Conservation (phyloP, 148 eudicot genomes). For the Mesembryanthemum crystallinum region DNA sequence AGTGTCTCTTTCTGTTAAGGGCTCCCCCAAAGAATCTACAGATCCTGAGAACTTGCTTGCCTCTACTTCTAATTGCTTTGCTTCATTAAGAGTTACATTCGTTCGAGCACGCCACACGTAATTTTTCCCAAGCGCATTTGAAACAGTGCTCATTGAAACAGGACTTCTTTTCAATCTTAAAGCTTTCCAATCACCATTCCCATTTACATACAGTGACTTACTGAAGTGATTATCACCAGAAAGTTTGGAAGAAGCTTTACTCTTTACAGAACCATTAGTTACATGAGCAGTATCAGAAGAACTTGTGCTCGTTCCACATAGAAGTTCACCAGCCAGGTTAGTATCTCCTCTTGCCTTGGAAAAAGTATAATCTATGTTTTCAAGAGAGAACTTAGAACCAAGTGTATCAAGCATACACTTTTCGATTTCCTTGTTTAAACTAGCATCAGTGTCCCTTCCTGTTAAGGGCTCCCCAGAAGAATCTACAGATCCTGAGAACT, state of each 20-base stretch:
- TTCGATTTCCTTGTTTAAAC: conserved; percentile 25
- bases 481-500: background rate
- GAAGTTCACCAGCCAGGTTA: conserved; percentile 28
- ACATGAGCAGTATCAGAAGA: conserved; percentile 5
- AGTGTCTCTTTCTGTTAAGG: conserved; percentile 18
- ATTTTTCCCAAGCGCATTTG: conserved; percentile 30
- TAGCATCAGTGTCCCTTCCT: conserved; percentile 17
- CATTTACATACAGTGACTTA: conserved; percentile 19
- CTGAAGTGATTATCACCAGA: conserved; percentile 20
- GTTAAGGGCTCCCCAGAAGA: conserved; percentile 13
- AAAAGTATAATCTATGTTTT: conserved; percentile 41
- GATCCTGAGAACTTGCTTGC: conserved; percentile 10
- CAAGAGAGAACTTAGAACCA: conserved; percentile 38
- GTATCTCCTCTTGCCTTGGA: conserved; percentile 37
- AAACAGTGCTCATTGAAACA: conserved; percentile 26
- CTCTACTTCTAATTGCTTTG: conserved; percentile 24
- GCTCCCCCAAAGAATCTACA: conserved; percentile 8
- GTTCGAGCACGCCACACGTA: conserved; percentile 25
- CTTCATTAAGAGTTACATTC: conserved; percentile 17
- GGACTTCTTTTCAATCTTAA: conserved; percentile 19
- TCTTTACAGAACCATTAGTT: too few species aligned
- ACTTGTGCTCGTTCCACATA: conserved; percentile 16
- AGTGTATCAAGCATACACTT: conserved; percentile 37
- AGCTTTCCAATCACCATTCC: conserved; percentile 13
- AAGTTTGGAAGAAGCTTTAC: conserved; percentile 19